Conservation (phyloP, 1,284 basidiomycete genomes). For the Pisolithus thermaeus region DNA sequence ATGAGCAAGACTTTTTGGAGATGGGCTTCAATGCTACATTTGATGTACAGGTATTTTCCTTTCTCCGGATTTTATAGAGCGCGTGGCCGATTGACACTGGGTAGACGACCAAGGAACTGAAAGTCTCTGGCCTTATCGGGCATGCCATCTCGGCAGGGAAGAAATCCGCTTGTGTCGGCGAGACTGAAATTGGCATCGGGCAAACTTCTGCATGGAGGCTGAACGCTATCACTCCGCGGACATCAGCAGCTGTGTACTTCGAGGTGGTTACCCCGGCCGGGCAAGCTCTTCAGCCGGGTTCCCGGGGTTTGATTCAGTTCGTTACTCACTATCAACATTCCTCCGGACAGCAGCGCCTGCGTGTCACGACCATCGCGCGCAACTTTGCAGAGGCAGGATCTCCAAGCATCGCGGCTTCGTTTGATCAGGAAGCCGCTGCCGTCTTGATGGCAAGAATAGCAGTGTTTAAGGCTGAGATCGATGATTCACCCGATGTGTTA, state of each 20-base stretch:
- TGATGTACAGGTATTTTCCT: slow-evolving; percentile 77
- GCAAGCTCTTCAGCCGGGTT: slow-evolving; percentile 86
- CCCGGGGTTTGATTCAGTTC: slow-evolving; percentile 95
- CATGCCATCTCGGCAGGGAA: slow-evolving; percentile 97
- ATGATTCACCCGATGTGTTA: slow-evolving; percentile 95
- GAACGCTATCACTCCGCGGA: slow-evolving; percentile 85
- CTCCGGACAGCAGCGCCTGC: slow-evolving; percentile 88
- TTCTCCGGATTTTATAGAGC: background rate
- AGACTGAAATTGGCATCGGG: slow-evolving; percentile 99
- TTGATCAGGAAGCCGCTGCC: slow-evolving; percentile 98
- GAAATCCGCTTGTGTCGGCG: slow-evolving; percentile 94
- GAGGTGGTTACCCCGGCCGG: slow-evolving; percentile 99
- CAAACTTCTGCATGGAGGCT: slow-evolving; percentile 99
- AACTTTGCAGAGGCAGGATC: slow-evolving; percentile 97
- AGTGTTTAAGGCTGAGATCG: slow-evolving; percentile 99
- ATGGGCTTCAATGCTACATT: slow-evolving; percentile 99
- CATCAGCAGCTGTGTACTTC: slow-evolving; percentile 93
- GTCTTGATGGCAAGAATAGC: slow-evolving; percentile 99
- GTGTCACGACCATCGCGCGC: slow-evolving; percentile 95
- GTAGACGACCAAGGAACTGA: slow-evolving; percentile 97
- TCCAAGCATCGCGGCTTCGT: slow-evolving; percentile 87
- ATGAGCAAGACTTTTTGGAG: slow-evolving; percentile 86
- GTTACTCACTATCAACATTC: slow-evolving; percentile 99
- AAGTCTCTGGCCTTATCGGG: slow-evolving; percentile 96
- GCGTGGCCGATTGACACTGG: slow-evolving; percentile 7